Base-by-base conservation (phyloP, 331 rosid genomes). In the Telfairia occidentalis region DNA sequence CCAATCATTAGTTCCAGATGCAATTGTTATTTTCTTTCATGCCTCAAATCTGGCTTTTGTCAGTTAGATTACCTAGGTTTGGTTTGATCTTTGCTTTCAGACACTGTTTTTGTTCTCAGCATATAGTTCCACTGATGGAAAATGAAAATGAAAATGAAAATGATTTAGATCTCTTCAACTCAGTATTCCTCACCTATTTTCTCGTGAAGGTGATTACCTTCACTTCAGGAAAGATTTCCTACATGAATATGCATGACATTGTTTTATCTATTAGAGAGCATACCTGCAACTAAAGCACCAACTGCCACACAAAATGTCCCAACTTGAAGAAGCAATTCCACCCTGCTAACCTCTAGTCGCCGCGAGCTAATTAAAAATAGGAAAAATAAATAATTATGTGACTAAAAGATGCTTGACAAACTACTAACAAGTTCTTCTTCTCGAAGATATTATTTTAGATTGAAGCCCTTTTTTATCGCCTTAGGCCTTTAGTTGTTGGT, bases 271-370 rank as follows among this genome's bases (percentile, higher is more conserved):
- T 65, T 23, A 50, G 24, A 75, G 57, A 42, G 24, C 72, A 53
- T 82, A 95, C 99, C 99, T 78, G 99, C 89, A 78, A 95, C 83
- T 66, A 95, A 88, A 81, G 99, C 97, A 65, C 99, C 99, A 55
- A 95, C 80, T 66, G 85, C 96, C 81, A 86, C 79, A 81, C 97
- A 92, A 87, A 95, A 95, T 64, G 99, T 85, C 77, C 99, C 99
- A 80, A 92, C 99, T 90, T 95, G 97, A 61, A 95, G 96, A 77
- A 95, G 99, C 82, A 95, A 84, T 82, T 95, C 97, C 67, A 95
- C 90, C 78, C 92, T 86, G 88, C 99, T 95, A 82, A 95, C 97
- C 89, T 92, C 99, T 73, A 95, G 96, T 82, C 99, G 87, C 75
- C 99, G 85, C 8, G 99, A 95, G 78, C 99, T 95, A 89, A 84